These are phyloP conservation scores for Polyporus arcularius DNA, from an alignment of 768 basidiomycete species.

Conservation along the genomic window DNA sequence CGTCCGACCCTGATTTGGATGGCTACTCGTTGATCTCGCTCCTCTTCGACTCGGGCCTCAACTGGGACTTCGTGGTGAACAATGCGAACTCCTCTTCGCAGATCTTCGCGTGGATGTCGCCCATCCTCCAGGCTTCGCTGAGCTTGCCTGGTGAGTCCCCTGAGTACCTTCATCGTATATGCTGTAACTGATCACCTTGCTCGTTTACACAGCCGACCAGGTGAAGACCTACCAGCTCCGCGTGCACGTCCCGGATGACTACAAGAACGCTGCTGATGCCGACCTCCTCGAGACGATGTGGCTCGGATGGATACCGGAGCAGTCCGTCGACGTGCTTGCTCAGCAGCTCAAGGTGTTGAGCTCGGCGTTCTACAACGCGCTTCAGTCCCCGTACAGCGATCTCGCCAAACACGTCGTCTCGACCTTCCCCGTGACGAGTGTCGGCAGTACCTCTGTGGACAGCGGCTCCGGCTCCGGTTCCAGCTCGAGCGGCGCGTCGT, in stretches of 20 bases:
- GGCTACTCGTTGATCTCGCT: conserved; percentile 60
- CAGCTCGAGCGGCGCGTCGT: conserved; percentile 23
- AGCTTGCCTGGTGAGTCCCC: conserved; percentile 40
- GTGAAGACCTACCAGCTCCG: conserved; percentile 60
- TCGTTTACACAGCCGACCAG: conserved; percentile 29
- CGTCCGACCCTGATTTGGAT: conserved; percentile 30
- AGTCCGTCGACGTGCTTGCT: conserved; percentile 59
- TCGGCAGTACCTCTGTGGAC: conserved; percentile 25
- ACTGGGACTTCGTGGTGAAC: conserved; percentile 69
- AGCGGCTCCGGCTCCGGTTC: conserved; percentile 24
- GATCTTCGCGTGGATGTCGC: conserved; percentile 73
- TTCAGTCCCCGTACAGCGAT: conserved; percentile 41
- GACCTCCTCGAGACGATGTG: conserved; percentile 64
- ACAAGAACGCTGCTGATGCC: conserved; percentile 49
- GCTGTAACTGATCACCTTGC: conserved; percentile 8
- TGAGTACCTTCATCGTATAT: conserved; percentile 33
- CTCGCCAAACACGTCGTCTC: conserved; percentile 74
- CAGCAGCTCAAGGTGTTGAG: conserved; percentile 60
- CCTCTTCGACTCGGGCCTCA: conserved; percentile 57
- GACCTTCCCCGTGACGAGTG: conserved; percentile 56
- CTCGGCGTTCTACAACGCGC: conserved; percentile 65
- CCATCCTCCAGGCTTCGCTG: conserved; percentile 48
- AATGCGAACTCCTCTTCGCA: conserved; percentile 65
- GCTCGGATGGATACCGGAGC: conserved; percentile 65
- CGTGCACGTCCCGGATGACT: conserved; percentile 66